Evolutionary conservation across 192 early-diverging fungal species (phyloP).

Genomic region (Ambispora gerdemannii): DNA sequence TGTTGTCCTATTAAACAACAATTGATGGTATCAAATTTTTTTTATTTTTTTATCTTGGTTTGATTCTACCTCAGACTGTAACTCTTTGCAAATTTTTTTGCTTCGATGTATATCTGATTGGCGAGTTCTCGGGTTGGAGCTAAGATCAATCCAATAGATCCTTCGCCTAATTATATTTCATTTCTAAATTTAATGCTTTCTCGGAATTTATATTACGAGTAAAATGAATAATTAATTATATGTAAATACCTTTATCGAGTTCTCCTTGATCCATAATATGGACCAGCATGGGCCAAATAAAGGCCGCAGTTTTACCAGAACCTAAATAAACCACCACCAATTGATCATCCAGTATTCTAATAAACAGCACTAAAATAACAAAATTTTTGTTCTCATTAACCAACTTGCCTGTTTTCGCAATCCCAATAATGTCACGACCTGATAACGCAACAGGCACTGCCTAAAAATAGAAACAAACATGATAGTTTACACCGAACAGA

Average conservation of each 20-base stretch:
- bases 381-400: too few relatives aligned
- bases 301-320: conserved; percentile 84
- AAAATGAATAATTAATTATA: background rate
- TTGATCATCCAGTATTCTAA: background rate
- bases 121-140: conserved; percentile 80
- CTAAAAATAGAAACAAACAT: conserved; percentile 1
- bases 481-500: background rate
- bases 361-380: background rate
- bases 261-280: conserved; percentile 85
- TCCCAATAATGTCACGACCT: conserved; percentile 81
- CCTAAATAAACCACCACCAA: conserved; percentile 27
- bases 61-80: conserved; percentile 56
- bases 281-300: conserved; percentile 77
- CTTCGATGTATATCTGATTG: conserved; percentile 72
- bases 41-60: conserved; percentile 2
- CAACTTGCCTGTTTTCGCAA: conserved; percentile 65
- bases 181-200: background rate
- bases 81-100: conserved; percentile 76
- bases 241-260: conserved; percentile 43
- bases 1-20: conserved; percentile 16
- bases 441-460: conserved; percentile 73
- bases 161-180: conserved; percentile 54
- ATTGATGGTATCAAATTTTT: conserved; percentile 17
- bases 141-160: conserved; percentile 75
- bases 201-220: background rate